Evolutionary conservation across 331 rosid species (phyloP).

Genomic region (Rhamnella rubrinervis): DNA sequence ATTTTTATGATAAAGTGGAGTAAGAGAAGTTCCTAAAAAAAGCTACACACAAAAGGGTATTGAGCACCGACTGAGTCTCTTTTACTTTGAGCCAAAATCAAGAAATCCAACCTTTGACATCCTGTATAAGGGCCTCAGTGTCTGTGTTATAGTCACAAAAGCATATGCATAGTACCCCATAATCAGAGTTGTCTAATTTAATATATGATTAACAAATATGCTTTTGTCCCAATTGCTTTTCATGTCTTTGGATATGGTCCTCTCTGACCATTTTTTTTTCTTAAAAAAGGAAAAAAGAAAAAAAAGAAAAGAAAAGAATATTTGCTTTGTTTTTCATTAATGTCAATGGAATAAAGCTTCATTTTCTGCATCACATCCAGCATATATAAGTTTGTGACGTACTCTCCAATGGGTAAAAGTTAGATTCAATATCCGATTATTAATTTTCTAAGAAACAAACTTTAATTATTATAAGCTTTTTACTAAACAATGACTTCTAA

Average conservation of each 20-base stretch:
- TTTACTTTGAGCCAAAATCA: slow-evolving; percentile 9
- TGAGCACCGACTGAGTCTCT: slow-evolving; percentile 26
- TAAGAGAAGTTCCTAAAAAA: slow-evolving; percentile 3
- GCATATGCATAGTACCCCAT: slow-evolving; percentile 3
- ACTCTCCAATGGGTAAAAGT: too few species aligned
- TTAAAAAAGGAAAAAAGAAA: too few species aligned
- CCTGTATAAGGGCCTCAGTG: slow-evolving; percentile 19
- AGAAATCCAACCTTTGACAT: slow-evolving; percentile 23
- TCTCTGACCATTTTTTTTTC: not conserved
- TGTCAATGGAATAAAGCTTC: too few species aligned
- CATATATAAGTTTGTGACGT: too few species aligned
- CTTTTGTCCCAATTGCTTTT: not conserved
- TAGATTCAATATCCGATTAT: too few species aligned
- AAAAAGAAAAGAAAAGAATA: too few species aligned
- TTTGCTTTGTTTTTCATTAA: too few species aligned
- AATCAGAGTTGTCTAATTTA: slow-evolving; percentile 4
- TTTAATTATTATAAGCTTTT: too few species aligned
- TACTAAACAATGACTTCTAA: too few species aligned
- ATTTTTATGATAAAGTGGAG: slow-evolving; percentile 12
- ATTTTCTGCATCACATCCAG: too few species aligned
- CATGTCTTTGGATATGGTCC: too few species aligned
- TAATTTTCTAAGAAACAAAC: too few species aligned
- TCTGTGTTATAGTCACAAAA: slow-evolving; percentile 18
- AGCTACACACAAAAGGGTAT: slow-evolving; percentile 1
- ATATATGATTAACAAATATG: not conserved